Base-by-base conservation (phyloP, 2,329 filamentous ascomycete genomes). In the Sporothrix schenckii region DNA sequence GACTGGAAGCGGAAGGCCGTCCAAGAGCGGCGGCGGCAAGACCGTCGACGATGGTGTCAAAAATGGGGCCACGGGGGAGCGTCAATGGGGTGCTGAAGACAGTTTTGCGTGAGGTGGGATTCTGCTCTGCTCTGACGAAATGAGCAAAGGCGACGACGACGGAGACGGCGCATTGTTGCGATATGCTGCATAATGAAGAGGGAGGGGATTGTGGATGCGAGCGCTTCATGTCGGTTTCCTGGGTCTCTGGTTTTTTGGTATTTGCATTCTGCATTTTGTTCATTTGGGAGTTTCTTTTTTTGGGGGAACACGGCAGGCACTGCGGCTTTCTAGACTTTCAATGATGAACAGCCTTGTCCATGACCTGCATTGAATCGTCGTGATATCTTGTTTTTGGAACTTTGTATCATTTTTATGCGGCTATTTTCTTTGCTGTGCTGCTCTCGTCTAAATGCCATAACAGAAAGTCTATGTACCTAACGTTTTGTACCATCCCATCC, bases 51-150 rank as follows among this genome's bases (percentile, higher is more conserved):
- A 27, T 3, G 66, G 70, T 1, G 56, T 41, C 16, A 11, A 56
- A 21, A 44, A 44, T 1, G 41, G 4, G 41, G 2, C 13, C 63
- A 49, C 21, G 2, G 73, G 73, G 27, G 75, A 75, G 44, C 66
- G 69, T 27, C 56, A 69, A 3, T 72, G 70, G 70, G 67, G 24
- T 19, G 69, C 68, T 1, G 68, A 73, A 52, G 72, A 83, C 75
- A 83, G 80, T 72, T 83, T 83, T 78, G 81, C 80, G 27, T 82
- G 75, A 80, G 39, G 52, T 9, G 34, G 34, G 34, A 34, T 34
- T 34, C 34, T 34, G 34, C 5, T 30, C 27, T 30, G 27, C 3
- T 30, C 3, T 30, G 3, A 5, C 4, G 16, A 13, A 24, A 34
- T 21, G 9, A 6, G 54, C 14, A 34, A 50, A 49, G 30, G 10